Evolutionary conservation across 2,329 filamentous ascomycete genomes (phyloP), one percentile per base, ranked within the genome.

Genomic region (Arthroderma sp.): DNA sequence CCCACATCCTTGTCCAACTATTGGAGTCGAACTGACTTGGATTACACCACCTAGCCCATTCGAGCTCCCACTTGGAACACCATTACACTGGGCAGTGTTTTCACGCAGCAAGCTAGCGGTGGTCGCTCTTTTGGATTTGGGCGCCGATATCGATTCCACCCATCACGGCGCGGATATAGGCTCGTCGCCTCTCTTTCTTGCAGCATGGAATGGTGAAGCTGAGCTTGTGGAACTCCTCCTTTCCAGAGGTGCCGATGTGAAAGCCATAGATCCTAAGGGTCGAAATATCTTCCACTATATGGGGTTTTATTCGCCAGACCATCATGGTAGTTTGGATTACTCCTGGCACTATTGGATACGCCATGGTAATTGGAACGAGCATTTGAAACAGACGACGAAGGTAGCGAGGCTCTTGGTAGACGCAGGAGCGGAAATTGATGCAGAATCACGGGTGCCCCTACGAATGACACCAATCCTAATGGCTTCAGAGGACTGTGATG

Each of bases 261-360:
- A 35, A 8, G 39, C 58, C 37, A 57, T 55, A 25, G 65, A 66
- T 39, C 56, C 62, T 0, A 61, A 58, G 43, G 61, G 61, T 17
- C 58, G 65, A 41, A 67, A 67, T 44, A 56, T 58, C 5, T 58
- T 67, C n/a, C 64, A 67, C 49, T 53, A 51, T 25, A 62, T 67
- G 54, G 62, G 63, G 1, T 61, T 62, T 33, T 63, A 63, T 53
- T 56, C 63, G 1, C 64, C 63, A 17, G 64, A 65, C 25, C 55
- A 61, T 54, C 64, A 67, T 63, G 65, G 66, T 5, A 62, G 62
- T 25, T 35, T 66, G 13, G 58, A 60, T 6, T 61, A 64, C 59
- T 56, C 62, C n/a, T 67, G 66, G 66, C 62, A 67, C 52, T 66
- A 65, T 58, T 67, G 66, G 66, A 62, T 66, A n/a, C 65, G 65